phyloP scores from a whole-genome alignment of 2,329 filamentous ascomycete species.

The Corinectria fuckeliana region DNA sequence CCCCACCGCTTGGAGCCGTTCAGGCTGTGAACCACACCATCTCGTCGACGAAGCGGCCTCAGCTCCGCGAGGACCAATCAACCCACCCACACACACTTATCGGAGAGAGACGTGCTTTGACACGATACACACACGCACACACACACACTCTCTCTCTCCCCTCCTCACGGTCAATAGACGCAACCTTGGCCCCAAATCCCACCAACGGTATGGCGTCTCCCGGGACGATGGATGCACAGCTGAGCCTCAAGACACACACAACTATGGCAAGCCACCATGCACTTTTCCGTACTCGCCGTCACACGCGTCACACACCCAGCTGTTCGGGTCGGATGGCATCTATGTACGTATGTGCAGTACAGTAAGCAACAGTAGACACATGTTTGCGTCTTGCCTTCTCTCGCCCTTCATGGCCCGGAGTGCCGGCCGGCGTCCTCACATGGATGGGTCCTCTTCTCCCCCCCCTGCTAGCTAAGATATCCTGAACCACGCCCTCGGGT shows the following conservation, averaged over 20 bases:
- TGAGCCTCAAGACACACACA: slow-evolving; percentile 35
- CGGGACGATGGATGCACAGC: slow-evolving; percentile 16
- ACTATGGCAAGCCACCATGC: slow-evolving; percentile 18
- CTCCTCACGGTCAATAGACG: too few species aligned
- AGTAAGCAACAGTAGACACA: too few species aligned
- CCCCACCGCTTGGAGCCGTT: slow-evolving; percentile 2
- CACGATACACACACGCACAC: not conserved
- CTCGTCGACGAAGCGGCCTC: slow-evolving; percentile 14
- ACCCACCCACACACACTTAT: not conserved
- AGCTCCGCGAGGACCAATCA: slow-evolving; percentile 12
- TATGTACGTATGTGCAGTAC: too few species aligned
- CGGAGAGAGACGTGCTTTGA: too few species aligned
- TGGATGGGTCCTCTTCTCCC: too few species aligned
- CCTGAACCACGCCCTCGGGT: slow-evolving; percentile 22
- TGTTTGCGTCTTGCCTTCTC: not conserved
- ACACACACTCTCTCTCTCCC: too few species aligned
- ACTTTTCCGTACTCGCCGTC: too few species aligned
- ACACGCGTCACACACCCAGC: too few species aligned
- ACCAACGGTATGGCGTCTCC: slow-evolving; percentile 11
- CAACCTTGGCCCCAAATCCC: too few species aligned
- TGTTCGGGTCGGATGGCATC: slow-evolving; percentile 15
- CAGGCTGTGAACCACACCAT: slow-evolving; percentile 18
- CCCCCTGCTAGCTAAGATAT: slow-evolving; percentile 9
- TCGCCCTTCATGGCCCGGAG: too few species aligned
- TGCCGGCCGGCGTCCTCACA: too few species aligned